phyloP scores from a whole-genome alignment of 345 rosid species.

The Erucastrum elatum region DNA sequence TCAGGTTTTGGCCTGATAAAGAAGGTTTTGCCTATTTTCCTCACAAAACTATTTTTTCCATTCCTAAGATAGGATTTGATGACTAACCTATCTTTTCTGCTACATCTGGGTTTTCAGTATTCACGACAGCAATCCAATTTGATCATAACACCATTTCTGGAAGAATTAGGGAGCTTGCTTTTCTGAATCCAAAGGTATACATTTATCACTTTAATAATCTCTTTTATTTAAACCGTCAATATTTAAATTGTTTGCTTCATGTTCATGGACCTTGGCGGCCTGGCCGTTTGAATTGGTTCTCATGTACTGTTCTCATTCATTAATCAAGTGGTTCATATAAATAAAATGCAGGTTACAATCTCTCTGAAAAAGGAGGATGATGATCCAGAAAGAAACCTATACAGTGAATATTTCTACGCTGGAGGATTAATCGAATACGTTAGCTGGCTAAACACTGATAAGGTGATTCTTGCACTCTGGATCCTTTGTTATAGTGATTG shows the following conservation, averaged over 20 bases:
- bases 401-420: conserved; percentile 65
- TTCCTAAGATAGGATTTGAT: conserved; percentile 15
- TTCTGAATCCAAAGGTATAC: conserved; percentile 94
- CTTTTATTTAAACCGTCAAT: too few species aligned
- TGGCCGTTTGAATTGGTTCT: too few species aligned
- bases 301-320: too few species aligned
- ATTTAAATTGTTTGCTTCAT: too few species aligned
- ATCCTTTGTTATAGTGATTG: too few species aligned
- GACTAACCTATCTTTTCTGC: conserved; percentile 15
- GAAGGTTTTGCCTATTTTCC: conserved; percentile 54
- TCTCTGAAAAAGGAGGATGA: conserved; percentile 57
- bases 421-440: conserved; percentile 95
- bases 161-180: conserved; percentile 94
- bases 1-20: conserved; percentile 97
- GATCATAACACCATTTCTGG: conserved; percentile 85
- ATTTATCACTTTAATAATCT: too few species aligned
- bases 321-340: too few species aligned
- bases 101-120: conserved; percentile 51
- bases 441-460: conserved; percentile 83
- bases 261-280: too few species aligned
- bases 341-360: conserved; percentile 84
- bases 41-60: conserved; percentile 18
- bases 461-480: too few species aligned
- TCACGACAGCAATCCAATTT: conserved; percentile 80
- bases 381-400: conserved; percentile 61